Evolutionary conservation across 2,329 filamentous ascomycete genomes (phyloP).

Genomic region (Stachybotrys elegans): DNA sequence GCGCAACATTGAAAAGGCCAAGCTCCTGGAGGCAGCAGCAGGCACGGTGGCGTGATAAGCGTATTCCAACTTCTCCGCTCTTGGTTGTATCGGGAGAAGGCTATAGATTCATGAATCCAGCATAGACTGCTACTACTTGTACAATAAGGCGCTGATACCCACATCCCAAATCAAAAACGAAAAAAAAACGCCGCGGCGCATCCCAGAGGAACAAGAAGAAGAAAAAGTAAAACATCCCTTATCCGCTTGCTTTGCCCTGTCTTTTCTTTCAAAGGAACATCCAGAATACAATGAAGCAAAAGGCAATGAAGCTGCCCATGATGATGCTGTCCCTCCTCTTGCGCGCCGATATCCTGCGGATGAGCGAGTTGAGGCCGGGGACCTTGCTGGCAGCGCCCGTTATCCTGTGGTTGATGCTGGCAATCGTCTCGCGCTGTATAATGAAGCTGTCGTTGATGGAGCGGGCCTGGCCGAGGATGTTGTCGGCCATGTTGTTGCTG

Average conservation of each 20-base stretch:
- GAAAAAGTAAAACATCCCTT: no score
- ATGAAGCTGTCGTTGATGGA: constrained; percentile 91
- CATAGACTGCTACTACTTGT: constrained; percentile 22
- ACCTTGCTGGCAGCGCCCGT: constrained; percentile 85
- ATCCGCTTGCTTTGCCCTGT: constrained; percentile 4
- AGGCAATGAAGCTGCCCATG: constrained; percentile 81
- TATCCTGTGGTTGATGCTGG: constrained; percentile 86
- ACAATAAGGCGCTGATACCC: constrained; percentile 33
- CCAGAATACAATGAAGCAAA: constrained; percentile 84
- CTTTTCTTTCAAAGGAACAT: constrained; percentile 58
- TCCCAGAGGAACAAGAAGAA: constrained; percentile 14
- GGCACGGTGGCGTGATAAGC: constrained; percentile 15
- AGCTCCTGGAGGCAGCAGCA: no score
- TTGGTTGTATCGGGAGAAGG: neutral
- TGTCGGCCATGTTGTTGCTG: constrained; percentile 84
- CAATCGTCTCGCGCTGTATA: constrained; percentile 79
- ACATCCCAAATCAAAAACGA: no score
- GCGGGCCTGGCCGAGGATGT: constrained; percentile 90
- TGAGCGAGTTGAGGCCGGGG: constrained; percentile 87
- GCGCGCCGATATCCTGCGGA: constrained; percentile 87
- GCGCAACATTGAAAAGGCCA: constrained; percentile 21
- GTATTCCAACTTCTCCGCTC: neutral
- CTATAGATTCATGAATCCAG: no score
- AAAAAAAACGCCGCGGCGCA: constrained; percentile 27
- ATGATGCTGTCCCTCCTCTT: constrained; percentile 95